Evolutionary conservation across 179 eudicot genomes (phyloP).

Genomic region (Spinacia oleracea): DNA sequence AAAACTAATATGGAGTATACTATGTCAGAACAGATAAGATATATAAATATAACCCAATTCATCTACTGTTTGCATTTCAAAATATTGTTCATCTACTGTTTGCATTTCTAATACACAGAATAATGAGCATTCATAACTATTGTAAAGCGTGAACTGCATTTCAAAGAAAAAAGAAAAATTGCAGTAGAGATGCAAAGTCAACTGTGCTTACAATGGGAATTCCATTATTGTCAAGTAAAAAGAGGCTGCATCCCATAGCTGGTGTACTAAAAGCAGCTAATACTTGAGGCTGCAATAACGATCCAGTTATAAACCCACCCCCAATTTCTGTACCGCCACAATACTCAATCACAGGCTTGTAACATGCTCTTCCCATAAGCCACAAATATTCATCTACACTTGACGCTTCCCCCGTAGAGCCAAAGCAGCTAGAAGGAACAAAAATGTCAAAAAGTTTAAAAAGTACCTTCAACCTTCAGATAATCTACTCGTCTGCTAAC

Average conservation of each 20-base stretch:
- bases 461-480: slow-evolving; percentile 4
- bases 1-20: no score
- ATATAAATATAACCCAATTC: neutral
- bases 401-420: slow-evolving; percentile 98
- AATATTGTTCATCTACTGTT: neutral
- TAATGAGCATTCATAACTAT: neutral
- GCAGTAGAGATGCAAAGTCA: slow-evolving; percentile 13
- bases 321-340: slow-evolving; percentile 99
- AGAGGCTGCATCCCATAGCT: slow-evolving; percentile 80
- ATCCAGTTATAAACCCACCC: slow-evolving; percentile 87
- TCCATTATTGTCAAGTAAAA: slow-evolving; percentile 71
- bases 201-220: slow-evolving; percentile 63
- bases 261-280: slow-evolving; percentile 96
- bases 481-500: neutral
- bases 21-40: neutral
- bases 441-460: slow-evolving; percentile 13
- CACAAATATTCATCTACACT: slow-evolving; percentile 90
- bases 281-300: slow-evolving; percentile 81
- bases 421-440: slow-evolving; percentile 62
- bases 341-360: slow-evolving; percentile 90
- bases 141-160: neutral
- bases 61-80: neutral
- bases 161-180: no score
- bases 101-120: neutral
- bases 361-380: slow-evolving; percentile 94